Evolutionary conservation across 2,329 filamentous ascomycete genomes (phyloP), one percentile per base, ranked within the genome.

Genomic region (Aspergillus pseudoterreus): DNA sequence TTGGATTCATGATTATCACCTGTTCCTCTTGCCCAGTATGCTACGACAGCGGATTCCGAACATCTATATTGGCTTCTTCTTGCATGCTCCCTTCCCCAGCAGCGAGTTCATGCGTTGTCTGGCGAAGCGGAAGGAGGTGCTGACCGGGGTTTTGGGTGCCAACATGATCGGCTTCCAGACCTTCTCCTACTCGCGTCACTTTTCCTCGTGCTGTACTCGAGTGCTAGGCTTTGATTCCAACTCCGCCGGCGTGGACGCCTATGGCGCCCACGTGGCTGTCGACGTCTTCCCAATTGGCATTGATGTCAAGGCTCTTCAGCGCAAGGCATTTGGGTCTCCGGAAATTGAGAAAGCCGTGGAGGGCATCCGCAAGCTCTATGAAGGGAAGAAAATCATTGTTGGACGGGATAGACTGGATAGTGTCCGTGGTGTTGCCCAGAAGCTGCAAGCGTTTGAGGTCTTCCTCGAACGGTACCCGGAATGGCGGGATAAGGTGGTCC

Each of bases 161-260:
- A 96, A 96, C 71, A 85, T 97, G 76, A 84, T 97, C 56, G 92
- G 91, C 1, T 96, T 97, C 75, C 92, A 97, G 72, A 94, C 91
- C 6, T 94, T 91, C 75, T 94, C 91, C 70, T 97, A 96, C 71
- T 92, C 92, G 12, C 85, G 92, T 21, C 92, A 97, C 71, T 97
- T 97, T 69, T 84, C 90, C 35, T 96, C 90, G 58, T 96, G 92
- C 74, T 96, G 92, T 72, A 95, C 90, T 1, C 84, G 92, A 22
- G 87, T 96, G 45, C 79, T 96, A 6, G 88, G 89, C n/a, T 95
- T 95, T 64, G 87, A 90, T 43, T 95, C 90, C 0, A 91, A 92
- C 53, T 84, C 84, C 1, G 84, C 86, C 4, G 90, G 92, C 5
- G 89, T 96, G 4, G 90, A 96, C 68, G 89, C 90, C 3, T 95